These are phyloP conservation scores for Kazachstania psychrophila DNA, from an alignment of 805 yeast genomes.

Conservation along the genomic window DNA sequence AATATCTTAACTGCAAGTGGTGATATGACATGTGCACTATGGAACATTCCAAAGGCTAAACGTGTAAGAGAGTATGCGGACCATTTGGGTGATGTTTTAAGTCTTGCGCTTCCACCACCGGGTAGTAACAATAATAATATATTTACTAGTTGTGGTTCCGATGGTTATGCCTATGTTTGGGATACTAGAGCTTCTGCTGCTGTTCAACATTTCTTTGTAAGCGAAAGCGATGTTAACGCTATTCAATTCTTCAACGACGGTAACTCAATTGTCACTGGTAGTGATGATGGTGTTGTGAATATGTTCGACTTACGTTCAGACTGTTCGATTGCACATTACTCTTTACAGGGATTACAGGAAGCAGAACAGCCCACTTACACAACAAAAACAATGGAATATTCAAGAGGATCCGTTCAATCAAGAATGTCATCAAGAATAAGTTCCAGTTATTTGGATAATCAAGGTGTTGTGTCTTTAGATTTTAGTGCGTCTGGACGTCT, in stretches of 20 bases:
- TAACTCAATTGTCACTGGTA: slow-evolving; percentile 60
- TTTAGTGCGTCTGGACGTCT: slow-evolving; percentile 68
- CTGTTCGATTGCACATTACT: slow-evolving; percentile 51
- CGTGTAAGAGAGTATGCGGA: slow-evolving; percentile 48
- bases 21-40: slow-evolving; percentile 66
- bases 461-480: slow-evolving; percentile 67
- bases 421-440: slow-evolving; percentile 11
- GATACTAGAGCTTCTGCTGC: slow-evolving; percentile 46
- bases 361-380: slow-evolving; percentile 14
- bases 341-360: slow-evolving; percentile 15
- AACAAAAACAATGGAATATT: slow-evolving; percentile 21
- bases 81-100: slow-evolving; percentile 64
- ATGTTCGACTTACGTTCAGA: slow-evolving; percentile 72
- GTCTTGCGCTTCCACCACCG: slow-evolving; percentile 31
- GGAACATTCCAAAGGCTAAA: slow-evolving; percentile 66
- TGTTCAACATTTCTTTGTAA: slow-evolving; percentile 43
- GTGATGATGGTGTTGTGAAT: slow-evolving; percentile 67
- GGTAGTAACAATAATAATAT: slow-evolving; percentile 19
- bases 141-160: slow-evolving; percentile 60
- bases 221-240: slow-evolving; percentile 56
- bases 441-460: slow-evolving; percentile 38
- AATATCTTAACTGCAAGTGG: slow-evolving; percentile 66
- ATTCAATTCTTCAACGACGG: slow-evolving; percentile 62
- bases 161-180: slow-evolving; percentile 60
- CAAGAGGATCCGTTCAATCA: slow-evolving; percentile 15